Evolutionary conservation across 352 stramenopile genomes (phyloP).

Genomic region (Globisporangium nodosum): DNA sequence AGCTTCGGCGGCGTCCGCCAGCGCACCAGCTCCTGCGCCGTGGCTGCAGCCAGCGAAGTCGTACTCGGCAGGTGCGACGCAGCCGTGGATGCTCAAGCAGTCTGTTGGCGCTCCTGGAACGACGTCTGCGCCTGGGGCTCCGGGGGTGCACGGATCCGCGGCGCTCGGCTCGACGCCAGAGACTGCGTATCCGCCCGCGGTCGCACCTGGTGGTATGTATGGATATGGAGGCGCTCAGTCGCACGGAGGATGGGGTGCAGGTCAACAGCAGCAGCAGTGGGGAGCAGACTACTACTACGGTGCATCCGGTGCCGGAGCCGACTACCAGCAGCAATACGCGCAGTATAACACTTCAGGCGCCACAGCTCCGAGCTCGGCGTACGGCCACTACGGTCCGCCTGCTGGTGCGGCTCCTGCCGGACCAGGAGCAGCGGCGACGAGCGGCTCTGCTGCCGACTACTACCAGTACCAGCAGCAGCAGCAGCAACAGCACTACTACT

Average conservation of each 20-base stretch:
- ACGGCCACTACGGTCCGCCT: constrained; percentile 27
- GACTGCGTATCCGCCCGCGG: constrained; percentile 45
- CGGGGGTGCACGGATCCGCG: constrained; percentile 10
- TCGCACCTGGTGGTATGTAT: constrained; percentile 27
- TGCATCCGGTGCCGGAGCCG: constrained; percentile 11
- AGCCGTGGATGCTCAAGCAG: constrained; percentile 69
- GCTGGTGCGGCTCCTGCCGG: constrained; percentile 4
- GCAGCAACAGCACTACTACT: constrained; percentile 10
- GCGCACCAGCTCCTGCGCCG: constrained; percentile 27
- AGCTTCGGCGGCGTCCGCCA: neutral
- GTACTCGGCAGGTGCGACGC: constrained; percentile 22
- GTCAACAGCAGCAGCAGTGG: constrained; percentile 22
- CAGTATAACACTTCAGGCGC: constrained; percentile 19
- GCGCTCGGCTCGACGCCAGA: constrained; percentile 37
- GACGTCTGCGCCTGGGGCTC: constrained; percentile 12
- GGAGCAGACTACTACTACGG: constrained; percentile 48
- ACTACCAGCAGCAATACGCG: constrained; percentile 31
- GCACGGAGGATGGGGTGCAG: constrained; percentile 14
- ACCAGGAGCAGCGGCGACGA: constrained; percentile 1
- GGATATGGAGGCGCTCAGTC: constrained; percentile 6
- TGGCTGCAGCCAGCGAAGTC: constrained; percentile 67
- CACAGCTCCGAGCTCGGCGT: constrained; percentile 1
- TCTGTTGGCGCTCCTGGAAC: constrained; percentile 34
- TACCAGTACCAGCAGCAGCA: constrained; percentile 45
- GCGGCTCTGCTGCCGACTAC: constrained; percentile 11